Percentiles rank a stretch among this genome's conserved stretches.
Evolutionary conservation across 2,329 filamentous ascomycete genomes (phyloP).

Genomic region (Aspergillus awamori): DNA sequence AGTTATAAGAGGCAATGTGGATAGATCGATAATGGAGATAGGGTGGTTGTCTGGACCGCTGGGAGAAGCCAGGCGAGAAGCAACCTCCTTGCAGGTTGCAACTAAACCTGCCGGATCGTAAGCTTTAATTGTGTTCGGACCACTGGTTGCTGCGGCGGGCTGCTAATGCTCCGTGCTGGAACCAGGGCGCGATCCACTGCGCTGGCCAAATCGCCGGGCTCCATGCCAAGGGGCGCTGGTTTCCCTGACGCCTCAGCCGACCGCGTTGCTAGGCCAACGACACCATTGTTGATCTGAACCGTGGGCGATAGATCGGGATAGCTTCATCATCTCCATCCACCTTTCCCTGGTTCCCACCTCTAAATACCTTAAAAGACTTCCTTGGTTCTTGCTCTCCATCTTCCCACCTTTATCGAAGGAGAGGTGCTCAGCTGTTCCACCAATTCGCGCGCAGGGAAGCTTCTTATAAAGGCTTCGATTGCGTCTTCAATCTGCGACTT

Average conservation of each 20-base stretch:
- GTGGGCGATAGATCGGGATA: slow-evolving; percentile 38
- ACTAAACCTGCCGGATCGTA: slow-evolving; percentile 18
- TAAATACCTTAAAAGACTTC: slow-evolving; percentile 32
- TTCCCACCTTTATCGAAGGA: slow-evolving; percentile 14
- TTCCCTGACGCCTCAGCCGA: slow-evolving; percentile 34
- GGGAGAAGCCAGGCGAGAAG: slow-evolving; percentile 12
- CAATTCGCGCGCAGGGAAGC: slow-evolving; percentile 6
- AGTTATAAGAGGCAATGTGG: background rate
- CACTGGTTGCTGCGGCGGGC: slow-evolving; percentile 8
- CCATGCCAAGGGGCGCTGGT: slow-evolving; percentile 31
- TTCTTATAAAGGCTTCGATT: slow-evolving; percentile 5
- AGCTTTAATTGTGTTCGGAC: slow-evolving; percentile 21
- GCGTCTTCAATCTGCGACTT: slow-evolving; percentile 10
- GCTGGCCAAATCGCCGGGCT: slow-evolving; percentile 16
- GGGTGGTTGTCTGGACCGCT: slow-evolving; percentile 17
- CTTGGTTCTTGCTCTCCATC: slow-evolving; percentile 24
- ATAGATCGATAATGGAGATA: slow-evolving; percentile 15
- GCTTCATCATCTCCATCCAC: slow-evolving; percentile 30
- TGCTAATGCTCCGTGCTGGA: slow-evolving; percentile 15
- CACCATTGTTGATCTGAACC: slow-evolving; percentile 44
- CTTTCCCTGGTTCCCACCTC: slow-evolving; percentile 35
- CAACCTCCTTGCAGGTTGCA: slow-evolving; percentile 25
- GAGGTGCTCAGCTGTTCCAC: slow-evolving; percentile 15
- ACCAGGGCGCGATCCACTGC: slow-evolving; percentile 27
- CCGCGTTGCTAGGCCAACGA: slow-evolving; percentile 43